phyloP scores from a whole-genome alignment of 345 rosid species.

The Tarenaya hassleriana region DNA sequence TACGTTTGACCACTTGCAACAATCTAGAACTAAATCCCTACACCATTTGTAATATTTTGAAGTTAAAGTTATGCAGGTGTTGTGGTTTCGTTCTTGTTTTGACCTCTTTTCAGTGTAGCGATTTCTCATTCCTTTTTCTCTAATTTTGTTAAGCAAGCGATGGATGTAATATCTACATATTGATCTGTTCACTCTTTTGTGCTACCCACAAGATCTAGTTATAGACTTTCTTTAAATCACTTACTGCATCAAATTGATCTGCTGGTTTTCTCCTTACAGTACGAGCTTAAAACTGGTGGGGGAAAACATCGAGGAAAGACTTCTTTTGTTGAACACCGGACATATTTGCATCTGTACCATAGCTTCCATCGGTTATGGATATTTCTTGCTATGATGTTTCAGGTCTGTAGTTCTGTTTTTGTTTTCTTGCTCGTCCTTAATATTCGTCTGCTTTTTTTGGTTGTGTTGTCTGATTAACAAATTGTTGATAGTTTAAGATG shows the following conservation, averaged over 20 bases:
- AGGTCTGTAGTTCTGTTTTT: slow-evolving; percentile 43
- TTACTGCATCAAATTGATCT: slow-evolving; percentile 17
- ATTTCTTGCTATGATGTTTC: slow-evolving; percentile 95
- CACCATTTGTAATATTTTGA: slow-evolving; percentile 18
- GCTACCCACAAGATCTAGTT: slow-evolving; percentile 11
- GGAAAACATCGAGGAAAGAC: slow-evolving; percentile 75
- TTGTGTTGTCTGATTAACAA: slow-evolving; percentile 9
- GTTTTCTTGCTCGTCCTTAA: background rate
- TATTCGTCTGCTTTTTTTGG: slow-evolving; percentile 5
- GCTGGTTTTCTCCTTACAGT: slow-evolving; percentile 37
- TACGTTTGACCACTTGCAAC: slow-evolving; percentile 10
- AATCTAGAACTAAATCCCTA: slow-evolving; percentile 9
- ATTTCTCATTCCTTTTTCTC: slow-evolving; percentile 1
- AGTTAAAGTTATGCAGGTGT: slow-evolving; percentile 13
- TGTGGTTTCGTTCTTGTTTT: slow-evolving; percentile 13
- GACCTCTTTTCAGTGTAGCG: slow-evolving; percentile 17
- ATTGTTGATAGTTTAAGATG: slow-evolving; percentile 3
- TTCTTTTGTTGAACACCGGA: slow-evolving; percentile 93
- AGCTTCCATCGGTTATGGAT: slow-evolving; percentile 99
- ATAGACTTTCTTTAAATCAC: background rate
- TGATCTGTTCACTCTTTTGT: background rate
- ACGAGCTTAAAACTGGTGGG: slow-evolving; percentile 54
- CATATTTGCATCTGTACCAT: slow-evolving; percentile 92
- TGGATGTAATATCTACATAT: background rate
- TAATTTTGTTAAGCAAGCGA: background rate